Evolutionary conservation across 164 flowering plant species (phyloP).

Genomic region (Vitis labrusca): DNA sequence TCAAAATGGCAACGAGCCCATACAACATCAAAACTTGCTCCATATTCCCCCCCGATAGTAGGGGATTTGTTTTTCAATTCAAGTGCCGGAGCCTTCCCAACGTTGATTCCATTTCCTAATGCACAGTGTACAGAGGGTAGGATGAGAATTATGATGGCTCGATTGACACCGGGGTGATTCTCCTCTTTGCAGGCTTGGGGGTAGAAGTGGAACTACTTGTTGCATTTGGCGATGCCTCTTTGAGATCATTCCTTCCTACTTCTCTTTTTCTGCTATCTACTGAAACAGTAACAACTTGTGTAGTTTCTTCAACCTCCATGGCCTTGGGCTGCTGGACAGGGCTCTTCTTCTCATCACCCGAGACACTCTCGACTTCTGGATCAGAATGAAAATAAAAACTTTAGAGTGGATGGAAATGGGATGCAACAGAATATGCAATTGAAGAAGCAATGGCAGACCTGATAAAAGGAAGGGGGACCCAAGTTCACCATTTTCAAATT

Average conservation of each 20-base stretch:
- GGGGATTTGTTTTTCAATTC: no score
- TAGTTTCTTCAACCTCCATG: slow-evolving; percentile 12
- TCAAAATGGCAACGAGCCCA: no score
- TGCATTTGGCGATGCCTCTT: slow-evolving; percentile 26
- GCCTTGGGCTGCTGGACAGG: slow-evolving; percentile 21
- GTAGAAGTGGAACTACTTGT: slow-evolving; percentile 22
- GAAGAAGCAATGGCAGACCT: slow-evolving; percentile 40
- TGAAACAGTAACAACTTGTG: slow-evolving; percentile 6
- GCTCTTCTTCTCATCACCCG: slow-evolving; percentile 24
- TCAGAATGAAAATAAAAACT: neutral
- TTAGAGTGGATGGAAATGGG: neutral
- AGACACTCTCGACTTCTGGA: slow-evolving; percentile 26
- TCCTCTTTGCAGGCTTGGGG: slow-evolving; percentile 67
- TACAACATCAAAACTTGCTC: neutral
- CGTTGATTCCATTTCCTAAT: no score
- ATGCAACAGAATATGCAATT: neutral
- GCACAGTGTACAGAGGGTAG: neutral
- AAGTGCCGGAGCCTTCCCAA: no score
- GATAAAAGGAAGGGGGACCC: slow-evolving; percentile 55
- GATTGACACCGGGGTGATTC: slow-evolving; percentile 85
- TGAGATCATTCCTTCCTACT: slow-evolving; percentile 22
- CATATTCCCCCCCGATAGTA: neutral
- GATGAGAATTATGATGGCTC: slow-evolving; percentile 30
- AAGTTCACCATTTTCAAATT: slow-evolving; percentile 79
- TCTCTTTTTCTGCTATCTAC: slow-evolving; percentile 11